A percentile compares a stretch with the other conserved stretches of the same genome.
Conservation (phyloP, 768 basidiomycete genomes). For the Hypholoma sublateritium region DNA sequence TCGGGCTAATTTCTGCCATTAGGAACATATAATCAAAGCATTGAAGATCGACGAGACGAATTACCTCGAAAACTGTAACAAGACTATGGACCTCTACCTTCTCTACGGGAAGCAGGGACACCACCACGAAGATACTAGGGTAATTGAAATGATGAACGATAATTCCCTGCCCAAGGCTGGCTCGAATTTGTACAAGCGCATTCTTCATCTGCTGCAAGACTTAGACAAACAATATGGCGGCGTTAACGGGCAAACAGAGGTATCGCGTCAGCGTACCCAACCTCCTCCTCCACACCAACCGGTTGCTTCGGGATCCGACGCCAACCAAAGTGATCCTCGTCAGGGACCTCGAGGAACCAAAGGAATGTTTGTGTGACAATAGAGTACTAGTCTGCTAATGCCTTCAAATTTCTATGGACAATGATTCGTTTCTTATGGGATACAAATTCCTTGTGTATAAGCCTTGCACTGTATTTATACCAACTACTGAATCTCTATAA, state of each 20-base stretch:
- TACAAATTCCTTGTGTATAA: too few relatives aligned
- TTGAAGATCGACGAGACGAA: constrained; percentile 41
- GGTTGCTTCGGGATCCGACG: not conserved
- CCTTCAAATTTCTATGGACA: not conserved
- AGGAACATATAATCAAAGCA: constrained; percentile 56
- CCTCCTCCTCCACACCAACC: not conserved
- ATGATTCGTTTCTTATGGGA: too few relatives aligned
- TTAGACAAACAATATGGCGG: constrained; percentile 40
- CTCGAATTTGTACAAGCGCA: constrained; percentile 46
- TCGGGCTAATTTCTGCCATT: not conserved
- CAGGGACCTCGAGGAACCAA: constrained; percentile 7
- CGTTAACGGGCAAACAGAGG: not conserved
- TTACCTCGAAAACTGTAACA: constrained; percentile 49
- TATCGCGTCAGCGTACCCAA: too few relatives aligned
- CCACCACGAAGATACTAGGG: constrained; percentile 46
- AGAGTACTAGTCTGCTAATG: not conserved
- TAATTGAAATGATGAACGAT: constrained; percentile 52
- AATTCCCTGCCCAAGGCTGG: constrained; percentile 36
- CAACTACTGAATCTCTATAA: too few relatives aligned
- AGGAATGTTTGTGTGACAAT: constrained; percentile 11
- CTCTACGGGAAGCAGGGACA: constrained; percentile 59
- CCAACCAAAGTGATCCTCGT: not conserved
- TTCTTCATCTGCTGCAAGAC: constrained; percentile 47
- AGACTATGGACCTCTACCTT: constrained; percentile 47
- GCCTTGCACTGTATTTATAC: too few relatives aligned